Percentiles rank a stretch among this genome's conserved stretches.
Evolutionary conservation across 2,329 filamentous ascomycete species (phyloP).

Genomic region (Aspergillus flavus): DNA sequence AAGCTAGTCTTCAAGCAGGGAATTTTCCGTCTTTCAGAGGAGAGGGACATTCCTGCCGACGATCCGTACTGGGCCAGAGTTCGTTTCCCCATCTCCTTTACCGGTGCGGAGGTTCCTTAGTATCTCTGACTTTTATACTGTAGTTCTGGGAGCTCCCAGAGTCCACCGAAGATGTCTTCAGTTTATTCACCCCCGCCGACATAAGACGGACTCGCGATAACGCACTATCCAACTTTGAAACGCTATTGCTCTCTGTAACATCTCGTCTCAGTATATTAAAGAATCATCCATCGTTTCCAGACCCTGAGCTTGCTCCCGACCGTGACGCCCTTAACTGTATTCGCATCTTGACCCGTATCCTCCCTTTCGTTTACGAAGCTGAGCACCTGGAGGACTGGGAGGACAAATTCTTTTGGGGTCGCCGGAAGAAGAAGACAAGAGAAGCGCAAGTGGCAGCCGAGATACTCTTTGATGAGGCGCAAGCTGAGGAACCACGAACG

Average conservation of each 20-base stretch:
- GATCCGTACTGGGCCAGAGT: slow-evolving; percentile 93
- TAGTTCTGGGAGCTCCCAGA: slow-evolving; percentile 98
- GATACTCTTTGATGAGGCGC: slow-evolving; percentile 80
- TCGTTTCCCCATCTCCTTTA: slow-evolving; percentile 39
- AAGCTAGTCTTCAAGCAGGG: slow-evolving; percentile 99
- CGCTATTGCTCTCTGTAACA: slow-evolving; percentile 80
- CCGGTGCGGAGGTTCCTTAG: neutral
- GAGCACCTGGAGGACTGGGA: slow-evolving; percentile 85
- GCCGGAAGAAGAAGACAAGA: slow-evolving; percentile 70
- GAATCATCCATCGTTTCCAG: slow-evolving; percentile 88
- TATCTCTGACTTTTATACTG: slow-evolving; percentile 25
- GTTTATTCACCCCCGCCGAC: slow-evolving; percentile 85
- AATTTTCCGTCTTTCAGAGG: slow-evolving; percentile 94
- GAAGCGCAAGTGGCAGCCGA: slow-evolving; percentile 69
- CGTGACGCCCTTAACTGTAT: slow-evolving; percentile 94
- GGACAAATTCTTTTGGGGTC: slow-evolving; percentile 88
- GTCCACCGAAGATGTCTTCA: slow-evolving; percentile 94
- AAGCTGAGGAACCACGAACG: slow-evolving; percentile 54
- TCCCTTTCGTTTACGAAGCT: slow-evolving; percentile 90
- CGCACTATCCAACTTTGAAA: slow-evolving; percentile 85
- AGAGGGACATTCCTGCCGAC: slow-evolving; percentile 81
- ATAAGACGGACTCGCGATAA: slow-evolving; percentile 86
- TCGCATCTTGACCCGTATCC: slow-evolving; percentile 80
- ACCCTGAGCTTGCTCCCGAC: slow-evolving; percentile 79
- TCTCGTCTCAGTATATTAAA: slow-evolving; percentile 79